These are phyloP conservation scores for Golubevia pallescens DNA, from an alignment of 1,284 basidiomycete genomes.

Conservation along the genomic window DNA sequence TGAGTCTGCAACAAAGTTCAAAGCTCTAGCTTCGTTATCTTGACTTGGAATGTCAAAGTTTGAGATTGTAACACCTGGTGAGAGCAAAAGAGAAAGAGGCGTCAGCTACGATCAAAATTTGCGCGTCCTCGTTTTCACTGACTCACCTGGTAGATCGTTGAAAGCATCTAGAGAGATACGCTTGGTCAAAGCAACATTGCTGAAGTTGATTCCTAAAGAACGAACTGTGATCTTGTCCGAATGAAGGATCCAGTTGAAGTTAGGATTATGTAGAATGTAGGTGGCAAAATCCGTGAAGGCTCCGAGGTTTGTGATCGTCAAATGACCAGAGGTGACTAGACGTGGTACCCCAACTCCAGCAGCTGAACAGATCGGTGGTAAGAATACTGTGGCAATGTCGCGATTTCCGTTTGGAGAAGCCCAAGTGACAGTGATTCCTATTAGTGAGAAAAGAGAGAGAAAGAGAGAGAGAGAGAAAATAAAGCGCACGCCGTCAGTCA, in stretches of 20 bases:
- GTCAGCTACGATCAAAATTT: too few relatives aligned
- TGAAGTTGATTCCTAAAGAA: slow-evolving; percentile 75
- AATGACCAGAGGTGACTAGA: slow-evolving; percentile 30
- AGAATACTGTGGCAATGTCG: slow-evolving; percentile 44
- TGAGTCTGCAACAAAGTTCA: slow-evolving; percentile 74
- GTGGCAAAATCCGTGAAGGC: slow-evolving; percentile 74
- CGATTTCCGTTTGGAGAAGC: slow-evolving; percentile 21
- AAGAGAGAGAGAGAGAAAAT: background rate
- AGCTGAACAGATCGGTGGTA: slow-evolving; percentile 54
- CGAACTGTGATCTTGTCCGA: slow-evolving; percentile 72
- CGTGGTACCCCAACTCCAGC: slow-evolving; percentile 50
- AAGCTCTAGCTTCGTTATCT: slow-evolving; percentile 74
- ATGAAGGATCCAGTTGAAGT: slow-evolving; percentile 76
- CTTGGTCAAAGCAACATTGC: slow-evolving; percentile 73
- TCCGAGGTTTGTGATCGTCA: slow-evolving; percentile 57
- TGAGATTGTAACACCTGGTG: slow-evolving; percentile 68
- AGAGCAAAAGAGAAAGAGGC: too few relatives aligned
- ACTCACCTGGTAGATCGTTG: slow-evolving; percentile 73
- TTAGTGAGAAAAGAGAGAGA: background rate
- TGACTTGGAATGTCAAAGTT: slow-evolving; percentile 69
- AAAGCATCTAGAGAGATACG: slow-evolving; percentile 75
- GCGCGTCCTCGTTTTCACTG: slow-evolving; percentile 13
- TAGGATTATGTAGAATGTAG: slow-evolving; percentile 73
- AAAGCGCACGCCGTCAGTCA: background rate
- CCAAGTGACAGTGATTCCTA: slow-evolving; percentile 28